Percentiles rank a stretch among this genome's conserved stretches.
Evolutionary conservation across 306 rosid species (phyloP).

Genomic region (Lithocarpus polystachyus): DNA sequence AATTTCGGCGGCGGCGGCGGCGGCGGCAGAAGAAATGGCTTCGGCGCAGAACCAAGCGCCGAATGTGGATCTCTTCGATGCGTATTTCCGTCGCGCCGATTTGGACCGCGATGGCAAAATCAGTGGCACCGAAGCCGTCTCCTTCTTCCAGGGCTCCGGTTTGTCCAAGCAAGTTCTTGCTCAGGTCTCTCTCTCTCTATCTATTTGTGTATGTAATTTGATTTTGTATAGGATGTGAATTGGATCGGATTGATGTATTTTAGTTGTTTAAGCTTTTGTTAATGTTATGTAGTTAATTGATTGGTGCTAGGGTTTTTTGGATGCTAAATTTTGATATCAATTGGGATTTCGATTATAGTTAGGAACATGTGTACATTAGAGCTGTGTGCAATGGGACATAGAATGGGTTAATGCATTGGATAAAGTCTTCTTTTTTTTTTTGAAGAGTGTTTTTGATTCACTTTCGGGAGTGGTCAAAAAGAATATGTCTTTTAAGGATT

Average conservation of each 20-base stretch:
- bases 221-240: no score
- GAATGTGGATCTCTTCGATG: conserved; percentile 96
- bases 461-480: background rate
- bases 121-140: conserved; percentile 88
- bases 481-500: no score
- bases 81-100: conserved; percentile 91
- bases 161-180: conserved; percentile 83
- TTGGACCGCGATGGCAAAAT: conserved; percentile 97
- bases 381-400: background rate
- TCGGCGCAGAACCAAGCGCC: conserved; percentile 59
- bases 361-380: no score
- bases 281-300: background rate
- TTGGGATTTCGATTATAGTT: background rate
- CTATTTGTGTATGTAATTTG: background rate
- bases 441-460: background rate
- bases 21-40: conserved; percentile 34
- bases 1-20: no score
- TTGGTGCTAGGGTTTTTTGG: background rate
- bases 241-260: conserved; percentile 14
- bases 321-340: background rate
- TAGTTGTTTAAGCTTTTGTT: conserved; percentile 18
- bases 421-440: background rate
- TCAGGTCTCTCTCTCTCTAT: conserved; percentile 44
- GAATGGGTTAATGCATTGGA: background rate
- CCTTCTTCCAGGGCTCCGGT: conserved; percentile 94